phyloP scores from a whole-genome alignment of 345 rosid genomes.

The Hibiscus syriacus region DNA sequence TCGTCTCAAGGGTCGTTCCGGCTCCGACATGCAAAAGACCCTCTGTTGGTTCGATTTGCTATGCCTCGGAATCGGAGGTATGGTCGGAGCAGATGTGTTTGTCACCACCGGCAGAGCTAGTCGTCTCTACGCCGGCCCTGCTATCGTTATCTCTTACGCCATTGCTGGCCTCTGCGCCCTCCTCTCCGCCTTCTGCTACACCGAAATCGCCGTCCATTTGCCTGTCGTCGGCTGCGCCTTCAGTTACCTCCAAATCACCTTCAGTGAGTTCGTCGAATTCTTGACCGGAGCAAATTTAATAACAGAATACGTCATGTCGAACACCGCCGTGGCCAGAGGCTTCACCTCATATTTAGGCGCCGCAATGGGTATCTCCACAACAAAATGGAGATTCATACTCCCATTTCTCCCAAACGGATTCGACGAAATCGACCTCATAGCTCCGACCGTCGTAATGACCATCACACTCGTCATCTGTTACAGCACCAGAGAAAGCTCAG shows the following conservation, averaged over 20 bases:
- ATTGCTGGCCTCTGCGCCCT: conserved; percentile 88
- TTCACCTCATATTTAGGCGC: conserved; percentile 66
- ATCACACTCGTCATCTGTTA: conserved; percentile 67
- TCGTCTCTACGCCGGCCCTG: conserved; percentile 57
- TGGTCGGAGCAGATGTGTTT: conserved; percentile 94
- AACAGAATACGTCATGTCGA: conserved; percentile 82
- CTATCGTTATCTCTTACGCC: conserved; percentile 73
- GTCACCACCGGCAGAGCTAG: conserved; percentile 74
- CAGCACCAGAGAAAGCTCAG: conserved; percentile 76
- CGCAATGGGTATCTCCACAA: conserved; percentile 58
- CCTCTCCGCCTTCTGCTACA: conserved; percentile 92
- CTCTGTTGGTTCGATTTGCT: conserved; percentile 82
- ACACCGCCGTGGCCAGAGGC: conserved; percentile 83
- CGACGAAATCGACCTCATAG: conserved; percentile 61
- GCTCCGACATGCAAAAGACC: conserved; percentile 54
- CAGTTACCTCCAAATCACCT: conserved; percentile 81
- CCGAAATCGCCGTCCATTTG: conserved; percentile 89
- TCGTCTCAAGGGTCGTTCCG: conserved; percentile 47
- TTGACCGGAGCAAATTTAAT: conserved; percentile 76
- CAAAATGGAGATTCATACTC: conserved; percentile 56
- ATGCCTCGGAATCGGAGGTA: conserved; percentile 83
- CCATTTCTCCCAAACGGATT: conserved; percentile 58
- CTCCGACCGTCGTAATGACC: conserved; percentile 43
- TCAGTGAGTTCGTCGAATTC: conserved; percentile 83
- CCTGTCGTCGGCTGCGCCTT: conserved; percentile 99